Evolutionary conservation across 2,329 filamentous ascomycete species (phyloP).

Genomic region (Penicillium sp.): DNA sequence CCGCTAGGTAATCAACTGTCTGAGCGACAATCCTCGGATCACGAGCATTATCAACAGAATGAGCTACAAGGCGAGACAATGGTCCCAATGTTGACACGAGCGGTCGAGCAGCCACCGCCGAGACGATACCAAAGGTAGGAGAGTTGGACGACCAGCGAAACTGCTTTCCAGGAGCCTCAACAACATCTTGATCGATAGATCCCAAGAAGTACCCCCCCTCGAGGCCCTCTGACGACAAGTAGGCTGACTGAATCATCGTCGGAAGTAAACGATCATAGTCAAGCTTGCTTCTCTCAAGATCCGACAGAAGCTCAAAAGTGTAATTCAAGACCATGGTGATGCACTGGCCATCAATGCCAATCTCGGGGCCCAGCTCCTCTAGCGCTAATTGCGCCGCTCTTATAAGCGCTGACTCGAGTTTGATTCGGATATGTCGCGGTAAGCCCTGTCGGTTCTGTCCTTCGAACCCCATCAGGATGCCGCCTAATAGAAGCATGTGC

Average conservation of each 20-base stretch:
- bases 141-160: conserved; percentile 67
- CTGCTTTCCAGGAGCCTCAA: conserved; percentile 52
- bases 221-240: conserved; percentile 70
- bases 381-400: conserved; percentile 75
- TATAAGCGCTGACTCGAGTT: conserved; percentile 70
- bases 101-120: conserved; percentile 56
- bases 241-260: conserved; percentile 64
- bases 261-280: conserved; percentile 71
- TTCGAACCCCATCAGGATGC: conserved; percentile 74
- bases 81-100: conserved; percentile 62
- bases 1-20: conserved; percentile 60
- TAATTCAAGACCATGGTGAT: conserved; percentile 74
- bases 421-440: conserved; percentile 62
- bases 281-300: conserved; percentile 57
- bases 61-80: conserved; percentile 61
- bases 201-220: conserved; percentile 73
- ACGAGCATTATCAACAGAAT: conserved; percentile 58
- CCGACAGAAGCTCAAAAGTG: conserved; percentile 69
- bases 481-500: conserved; percentile 76
- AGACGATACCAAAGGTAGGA: conserved; percentile 57
- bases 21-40: conserved; percentile 46
- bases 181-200: conserved; percentile 66
- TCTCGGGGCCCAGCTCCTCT: conserved; percentile 52
- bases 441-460: conserved; percentile 62
- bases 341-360: conserved; percentile 50